Conservation (phyloP, 345 rosid genomes). For the Sisymbrium altissimum region DNA sequence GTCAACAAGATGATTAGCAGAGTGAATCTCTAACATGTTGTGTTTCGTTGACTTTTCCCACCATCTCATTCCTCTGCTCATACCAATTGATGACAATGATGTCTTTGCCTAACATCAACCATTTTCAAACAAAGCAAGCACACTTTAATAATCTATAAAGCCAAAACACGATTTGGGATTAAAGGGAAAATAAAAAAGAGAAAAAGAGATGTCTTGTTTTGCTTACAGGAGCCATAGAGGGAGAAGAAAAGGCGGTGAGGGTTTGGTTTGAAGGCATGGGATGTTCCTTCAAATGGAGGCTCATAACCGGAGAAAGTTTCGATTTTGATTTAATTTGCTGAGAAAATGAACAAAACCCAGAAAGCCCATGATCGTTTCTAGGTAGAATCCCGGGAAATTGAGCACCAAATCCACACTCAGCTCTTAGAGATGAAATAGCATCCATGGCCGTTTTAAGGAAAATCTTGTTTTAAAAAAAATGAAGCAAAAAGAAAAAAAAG, state of each 20-base stretch:
- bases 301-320: slow-evolving; percentile 28
- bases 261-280: slow-evolving; percentile 28
- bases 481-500: not conserved
- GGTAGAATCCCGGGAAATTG: not conserved
- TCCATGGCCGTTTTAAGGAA: not conserved
- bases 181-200: too few species aligned
- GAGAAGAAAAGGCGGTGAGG: slow-evolving; percentile 27
- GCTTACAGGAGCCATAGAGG: slow-evolving; percentile 36
- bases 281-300: slow-evolving; percentile 38
- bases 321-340: slow-evolving; percentile 27
- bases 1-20: slow-evolving; percentile 60
- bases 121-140: not conserved
- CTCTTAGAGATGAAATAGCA: slow-evolving; percentile 17
- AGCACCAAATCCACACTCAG: not conserved
- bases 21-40: slow-evolving; percentile 64
- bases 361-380: slow-evolving; percentile 30
- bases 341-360: slow-evolving; percentile 22
- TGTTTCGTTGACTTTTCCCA: slow-evolving; percentile 64
- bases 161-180: not conserved
- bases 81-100: slow-evolving; percentile 35
- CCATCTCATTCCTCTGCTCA: slow-evolving; percentile 59
- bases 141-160: not conserved
- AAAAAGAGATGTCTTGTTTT: not conserved
- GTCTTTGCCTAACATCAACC: slow-evolving; percentile 39
- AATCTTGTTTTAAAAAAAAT: too few species aligned